phyloP scores from a whole-genome alignment of 371 early-diverging fungal genomes.

The Apophysomyces trapeziformis region DNA sequence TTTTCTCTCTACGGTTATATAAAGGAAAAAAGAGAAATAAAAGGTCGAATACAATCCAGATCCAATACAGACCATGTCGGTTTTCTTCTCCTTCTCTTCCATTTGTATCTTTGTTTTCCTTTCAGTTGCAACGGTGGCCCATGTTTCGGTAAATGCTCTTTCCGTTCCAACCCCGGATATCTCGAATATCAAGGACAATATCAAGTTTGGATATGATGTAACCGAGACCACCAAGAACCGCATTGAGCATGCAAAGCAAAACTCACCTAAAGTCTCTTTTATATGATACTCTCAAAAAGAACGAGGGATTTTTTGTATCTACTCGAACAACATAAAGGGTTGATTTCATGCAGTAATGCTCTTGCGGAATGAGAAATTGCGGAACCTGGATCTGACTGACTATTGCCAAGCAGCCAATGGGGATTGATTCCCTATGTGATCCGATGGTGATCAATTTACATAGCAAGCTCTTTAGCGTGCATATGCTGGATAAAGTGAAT shows the following conservation, averaged over 20 bases:
- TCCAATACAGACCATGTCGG: not conserved
- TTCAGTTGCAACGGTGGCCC: not conserved
- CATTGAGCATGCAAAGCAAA: constrained; percentile 16
- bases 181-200: not conserved
- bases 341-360: constrained; percentile 5
- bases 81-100: not conserved
- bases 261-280: constrained; percentile 13
- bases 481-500: too few species aligned
- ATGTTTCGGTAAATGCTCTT: not conserved
- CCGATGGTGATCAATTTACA: too few species aligned
- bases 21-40: not conserved
- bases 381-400: too few species aligned
- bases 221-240: constrained; percentile 15
- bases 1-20: not conserved
- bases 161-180: not conserved
- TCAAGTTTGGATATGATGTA: constrained; percentile 23
- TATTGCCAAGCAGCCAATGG: too few species aligned
- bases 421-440: too few species aligned
- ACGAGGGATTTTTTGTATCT: not conserved
- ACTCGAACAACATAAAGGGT: not conserved
- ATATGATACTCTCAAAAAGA: not conserved
- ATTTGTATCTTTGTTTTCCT: not conserved
- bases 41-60: too few species aligned
- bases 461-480: too few species aligned
- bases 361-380: not conserved